Evolutionary conservation across 345 rosid genomes (phyloP).

Genomic region (Bruguiera sexangula): DNA sequence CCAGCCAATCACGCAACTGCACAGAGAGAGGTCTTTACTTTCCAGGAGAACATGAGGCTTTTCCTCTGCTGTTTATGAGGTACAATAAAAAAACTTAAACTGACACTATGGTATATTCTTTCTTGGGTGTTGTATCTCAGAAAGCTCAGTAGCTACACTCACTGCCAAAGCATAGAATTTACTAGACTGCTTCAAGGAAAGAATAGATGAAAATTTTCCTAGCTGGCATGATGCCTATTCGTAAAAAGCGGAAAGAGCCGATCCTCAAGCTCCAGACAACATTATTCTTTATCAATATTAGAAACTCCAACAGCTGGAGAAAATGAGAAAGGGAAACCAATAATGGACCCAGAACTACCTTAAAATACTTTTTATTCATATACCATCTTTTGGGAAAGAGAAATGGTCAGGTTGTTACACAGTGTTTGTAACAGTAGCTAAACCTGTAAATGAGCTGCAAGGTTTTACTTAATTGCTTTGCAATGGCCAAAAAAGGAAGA

Average conservation of each 20-base stretch:
- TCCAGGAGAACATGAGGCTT: conserved; percentile 15
- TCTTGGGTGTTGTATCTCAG: conserved; percentile 3
- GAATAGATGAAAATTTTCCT: neutral
- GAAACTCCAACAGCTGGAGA: no score
- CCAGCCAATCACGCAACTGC: conserved; percentile 93
- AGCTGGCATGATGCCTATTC: no score
- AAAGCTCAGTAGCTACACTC: neutral
- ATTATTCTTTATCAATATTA: no score
- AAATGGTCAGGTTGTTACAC: no score
- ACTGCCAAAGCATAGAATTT: neutral
- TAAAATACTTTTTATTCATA: no score
- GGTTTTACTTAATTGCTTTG: neutral
- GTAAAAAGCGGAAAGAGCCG: no score
- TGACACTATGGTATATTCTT: neutral
- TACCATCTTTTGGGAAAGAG: no score
- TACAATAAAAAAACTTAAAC: neutral
- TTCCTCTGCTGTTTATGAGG: neutral
- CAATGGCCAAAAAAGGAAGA: neutral
- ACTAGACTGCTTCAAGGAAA: neutral
- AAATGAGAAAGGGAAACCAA: no score
- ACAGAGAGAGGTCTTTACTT: conserved; percentile 23
- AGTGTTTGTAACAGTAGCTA: neutral
- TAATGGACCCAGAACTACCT: no score
- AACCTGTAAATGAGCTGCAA: neutral
- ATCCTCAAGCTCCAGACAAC: no score